Conservation (phyloP, 495 filamentous ascomycete species). For the Penicillium samsonianum region DNA sequence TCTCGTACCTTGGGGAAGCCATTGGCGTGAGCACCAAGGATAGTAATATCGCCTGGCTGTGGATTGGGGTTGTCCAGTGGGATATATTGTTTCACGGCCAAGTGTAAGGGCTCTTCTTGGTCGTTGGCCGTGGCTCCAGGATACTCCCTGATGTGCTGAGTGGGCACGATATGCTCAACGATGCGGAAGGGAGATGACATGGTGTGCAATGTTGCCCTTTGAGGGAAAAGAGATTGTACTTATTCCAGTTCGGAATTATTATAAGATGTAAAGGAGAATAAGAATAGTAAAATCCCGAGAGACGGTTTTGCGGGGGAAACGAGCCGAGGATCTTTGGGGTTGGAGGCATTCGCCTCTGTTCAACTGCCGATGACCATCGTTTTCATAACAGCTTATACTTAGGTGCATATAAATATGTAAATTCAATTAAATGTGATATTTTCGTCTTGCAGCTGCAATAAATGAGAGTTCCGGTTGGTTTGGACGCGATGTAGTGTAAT, state of each 20-base stretch:
- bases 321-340: constrained; percentile 8
- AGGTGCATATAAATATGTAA: not conserved
- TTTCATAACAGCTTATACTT: not conserved
- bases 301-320: constrained; percentile 12
- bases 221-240: not conserved
- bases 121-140: constrained; percentile 59
- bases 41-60: constrained; percentile 72
- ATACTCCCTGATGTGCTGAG: constrained; percentile 75
- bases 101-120: constrained; percentile 62
- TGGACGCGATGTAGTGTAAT: not conserved
- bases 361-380: constrained; percentile 9
- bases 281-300: constrained; percentile 2
- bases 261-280: not conserved
- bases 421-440: not conserved
- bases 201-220: not conserved
- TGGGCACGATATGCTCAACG: constrained; percentile 62
- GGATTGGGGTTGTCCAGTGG: constrained; percentile 65
- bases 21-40: constrained; percentile 83
- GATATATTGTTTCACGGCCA: constrained; percentile 83
- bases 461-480: not conserved
- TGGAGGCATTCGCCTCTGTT: not conserved
- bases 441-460: not conserved
- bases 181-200: constrained; percentile 50
- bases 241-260: not conserved
- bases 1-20: constrained; percentile 77